Evolutionary conservation across 345 rosid genomes (phyloP).

Genomic region (Brassica nigra): DNA sequence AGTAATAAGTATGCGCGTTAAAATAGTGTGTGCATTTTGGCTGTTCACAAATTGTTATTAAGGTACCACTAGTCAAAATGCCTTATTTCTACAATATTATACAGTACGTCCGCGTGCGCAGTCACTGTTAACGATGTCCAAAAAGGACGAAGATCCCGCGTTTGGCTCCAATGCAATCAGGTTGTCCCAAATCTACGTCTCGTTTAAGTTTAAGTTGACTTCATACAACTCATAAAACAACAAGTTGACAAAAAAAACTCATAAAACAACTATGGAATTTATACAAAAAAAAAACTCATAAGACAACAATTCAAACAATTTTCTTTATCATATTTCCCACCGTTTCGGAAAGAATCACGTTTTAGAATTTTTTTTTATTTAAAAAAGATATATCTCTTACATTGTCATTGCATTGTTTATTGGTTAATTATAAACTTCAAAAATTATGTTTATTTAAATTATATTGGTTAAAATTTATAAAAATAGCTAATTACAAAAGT

Average conservation of each 20-base stretch:
- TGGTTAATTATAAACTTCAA: neutral
- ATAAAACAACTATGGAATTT: neutral
- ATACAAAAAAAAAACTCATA: too few relatives aligned
- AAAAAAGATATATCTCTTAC: neutral
- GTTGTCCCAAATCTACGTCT: constrained; percentile 22
- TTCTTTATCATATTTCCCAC: neutral
- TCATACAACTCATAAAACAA: neutral
- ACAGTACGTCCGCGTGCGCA: constrained; percentile 32
- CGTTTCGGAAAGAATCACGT: neutral
- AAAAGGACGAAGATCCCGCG: constrained; percentile 32
- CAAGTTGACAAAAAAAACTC: neutral
- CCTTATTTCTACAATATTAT: neutral
- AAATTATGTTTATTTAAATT: too few relatives aligned
- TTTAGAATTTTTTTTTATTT: too few relatives aligned
- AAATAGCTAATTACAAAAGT: too few relatives aligned
- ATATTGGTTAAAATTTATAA: neutral
- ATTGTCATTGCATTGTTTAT: too few relatives aligned
- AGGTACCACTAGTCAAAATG: constrained; percentile 21
- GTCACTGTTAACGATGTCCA: constrained; percentile 28
- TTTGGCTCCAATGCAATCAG: constrained; percentile 37
- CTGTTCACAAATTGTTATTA: neutral
- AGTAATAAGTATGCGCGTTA: neutral
- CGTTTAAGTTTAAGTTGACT: constrained; percentile 4
- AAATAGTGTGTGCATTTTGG: neutral
- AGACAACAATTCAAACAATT: neutral